These are phyloP conservation scores for Zygoascus bituminiphila DNA, from an alignment of 805 yeast species.

Conservation along the genomic window DNA sequence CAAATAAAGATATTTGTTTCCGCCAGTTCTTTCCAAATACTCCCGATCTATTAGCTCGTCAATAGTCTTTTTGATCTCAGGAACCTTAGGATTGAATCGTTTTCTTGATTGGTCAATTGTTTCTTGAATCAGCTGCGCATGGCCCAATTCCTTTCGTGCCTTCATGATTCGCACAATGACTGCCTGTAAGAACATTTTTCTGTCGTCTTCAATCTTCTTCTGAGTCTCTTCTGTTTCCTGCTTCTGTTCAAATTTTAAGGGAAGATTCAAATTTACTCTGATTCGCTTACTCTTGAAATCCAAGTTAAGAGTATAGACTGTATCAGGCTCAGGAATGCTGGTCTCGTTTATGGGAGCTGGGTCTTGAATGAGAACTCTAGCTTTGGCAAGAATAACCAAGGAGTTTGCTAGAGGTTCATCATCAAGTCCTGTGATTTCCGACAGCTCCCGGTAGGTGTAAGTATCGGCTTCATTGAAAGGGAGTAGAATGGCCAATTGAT, in stretches of 20 bases:
- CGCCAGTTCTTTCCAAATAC: constrained; percentile 69
- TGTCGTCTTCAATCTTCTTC: constrained; percentile 76
- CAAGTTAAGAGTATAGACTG: constrained; percentile 59
- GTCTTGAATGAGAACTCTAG: constrained; percentile 58
- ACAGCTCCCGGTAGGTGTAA: constrained; percentile 51
- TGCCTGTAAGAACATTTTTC: constrained; percentile 80
- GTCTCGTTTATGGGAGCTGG: constrained; percentile 42
- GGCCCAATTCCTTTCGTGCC: constrained; percentile 73
- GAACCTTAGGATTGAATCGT: constrained; percentile 76
- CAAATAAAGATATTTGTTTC: constrained; percentile 69
- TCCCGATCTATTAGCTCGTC: constrained; percentile 80
- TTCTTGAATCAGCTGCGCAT: constrained; percentile 75
- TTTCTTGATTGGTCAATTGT: constrained; percentile 76
- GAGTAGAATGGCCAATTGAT: constrained; percentile 77
- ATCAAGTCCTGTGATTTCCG: constrained; percentile 60
- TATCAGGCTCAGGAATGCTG: constrained; percentile 41
- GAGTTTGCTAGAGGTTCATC: constrained; percentile 63
- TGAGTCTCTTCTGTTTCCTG: constrained; percentile 68
- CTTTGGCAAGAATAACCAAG: constrained; percentile 69
- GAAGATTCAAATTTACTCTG: constrained; percentile 66
- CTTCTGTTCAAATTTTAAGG: constrained; percentile 48
- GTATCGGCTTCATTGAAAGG: constrained; percentile 70
- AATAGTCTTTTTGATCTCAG: constrained; percentile 81
- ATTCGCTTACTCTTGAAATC: constrained; percentile 82
- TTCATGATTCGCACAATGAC: constrained; percentile 96